Evolutionary conservation across 176 grass and related monocot species (phyloP), one percentile per base, ranked within the genome.

Genomic region (Aegilops sharonensis): DNA sequence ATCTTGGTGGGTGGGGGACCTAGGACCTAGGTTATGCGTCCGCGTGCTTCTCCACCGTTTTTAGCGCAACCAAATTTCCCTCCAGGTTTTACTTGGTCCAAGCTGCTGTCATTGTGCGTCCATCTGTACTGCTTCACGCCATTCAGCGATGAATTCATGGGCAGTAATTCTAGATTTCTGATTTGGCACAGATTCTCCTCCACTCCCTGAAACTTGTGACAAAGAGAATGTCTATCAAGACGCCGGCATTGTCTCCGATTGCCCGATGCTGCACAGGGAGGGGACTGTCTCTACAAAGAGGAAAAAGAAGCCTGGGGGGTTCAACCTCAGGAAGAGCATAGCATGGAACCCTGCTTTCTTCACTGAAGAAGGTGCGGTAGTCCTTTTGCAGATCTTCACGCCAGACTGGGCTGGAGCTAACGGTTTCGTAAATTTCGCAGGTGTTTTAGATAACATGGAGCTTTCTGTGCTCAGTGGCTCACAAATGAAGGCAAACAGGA

Each of bases 311-410:
- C 61, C 83, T 72, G 60, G 77, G 18, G 88, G 84, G 40, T 92
- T 88, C 83, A 94, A 94, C 72, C 48, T 95, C 73, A 94, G 96
- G 83, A 94, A 95, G 85, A 98, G 96, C 78, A 92, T 98, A 34
- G 92, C 96, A 29, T 98, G 93, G 93, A 98, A 98, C 78, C 88
- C 92, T 62, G 93, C 96, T 78, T 98, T 98, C 84, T 88, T 92
- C 72, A 91, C 81, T 0, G 96, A 98, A 81, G 82, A 95, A 91
- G 96, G 96, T 94, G 77, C 15, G 23, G 3, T 40, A 5, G 25
- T 57, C 75, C 40, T 52, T 64, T 30, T 18, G 3, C 45, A 37
- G 39, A 50, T 90, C 67, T 35, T 11, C 9, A 4, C 23, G 8
- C 21, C 6, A 4, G 10, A 35, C 10, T 14, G 10, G 21, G 31